Percentiles rank a stretch among this genome's conserved stretches.
Evolutionary conservation across 2,329 filamentous ascomycete genomes (phyloP).

Genomic region (Talaromyces verruculosus): DNA sequence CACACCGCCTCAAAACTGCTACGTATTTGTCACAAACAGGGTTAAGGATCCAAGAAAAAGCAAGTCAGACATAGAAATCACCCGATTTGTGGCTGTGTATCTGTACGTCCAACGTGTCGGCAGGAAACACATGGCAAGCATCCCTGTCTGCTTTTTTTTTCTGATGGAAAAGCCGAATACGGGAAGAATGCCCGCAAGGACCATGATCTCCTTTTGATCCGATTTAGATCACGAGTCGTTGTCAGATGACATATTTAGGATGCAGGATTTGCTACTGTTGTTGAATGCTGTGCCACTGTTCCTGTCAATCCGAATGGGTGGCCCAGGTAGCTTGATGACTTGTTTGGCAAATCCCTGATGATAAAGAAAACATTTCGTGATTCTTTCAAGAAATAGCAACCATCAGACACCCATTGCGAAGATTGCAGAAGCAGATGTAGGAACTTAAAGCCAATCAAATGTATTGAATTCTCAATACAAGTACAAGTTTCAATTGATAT

Average conservation of each 20-base stretch:
- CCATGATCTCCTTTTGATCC: not conserved
- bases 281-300: not conserved
- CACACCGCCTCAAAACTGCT: not conserved
- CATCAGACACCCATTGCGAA: not conserved
- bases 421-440: not conserved
- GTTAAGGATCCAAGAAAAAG: not conserved
- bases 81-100: constrained; percentile 9
- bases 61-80: not conserved
- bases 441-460: not conserved
- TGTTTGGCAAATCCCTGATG: not conserved
- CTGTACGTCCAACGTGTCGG: constrained; percentile 1
- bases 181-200: not conserved
- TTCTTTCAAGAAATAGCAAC: not conserved
- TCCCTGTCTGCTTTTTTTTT: not conserved
- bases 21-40: not conserved
- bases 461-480: not conserved
- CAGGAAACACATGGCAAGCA: constrained; percentile 13
- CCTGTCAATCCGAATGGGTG: constrained; percentile 4
- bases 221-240: constrained; percentile 1
- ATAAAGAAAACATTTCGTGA: not conserved
- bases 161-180: not conserved
- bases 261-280: not conserved
- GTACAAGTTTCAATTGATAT: not conserved
- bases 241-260: constrained; percentile 2
- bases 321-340: not conserved